Conservation (phyloP, 2,329 filamentous ascomycete species). For the Xylaria hypoxylon region DNA sequence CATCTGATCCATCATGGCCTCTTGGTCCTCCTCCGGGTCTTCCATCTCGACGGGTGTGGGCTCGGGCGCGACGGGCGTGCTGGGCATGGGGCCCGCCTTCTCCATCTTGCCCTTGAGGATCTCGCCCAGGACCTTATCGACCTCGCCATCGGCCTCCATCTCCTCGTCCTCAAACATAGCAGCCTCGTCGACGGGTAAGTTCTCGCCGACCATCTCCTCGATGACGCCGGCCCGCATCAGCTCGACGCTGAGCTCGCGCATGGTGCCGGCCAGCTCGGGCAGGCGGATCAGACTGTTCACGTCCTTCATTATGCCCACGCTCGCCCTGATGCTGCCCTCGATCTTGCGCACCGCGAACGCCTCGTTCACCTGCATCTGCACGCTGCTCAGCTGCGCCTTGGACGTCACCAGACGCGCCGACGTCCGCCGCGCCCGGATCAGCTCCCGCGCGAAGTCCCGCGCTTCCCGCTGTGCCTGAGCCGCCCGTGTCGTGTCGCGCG, state of each 20-base stretch:
- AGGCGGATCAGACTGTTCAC: slow-evolving; percentile 87
- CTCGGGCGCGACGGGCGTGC: slow-evolving; percentile 64
- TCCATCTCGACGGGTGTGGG: slow-evolving; percentile 62
- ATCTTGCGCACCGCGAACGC: slow-evolving; percentile 96
- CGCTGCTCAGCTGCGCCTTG: slow-evolving; percentile 90
- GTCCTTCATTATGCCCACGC: slow-evolving; percentile 95
- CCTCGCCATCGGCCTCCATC: slow-evolving; percentile 80
- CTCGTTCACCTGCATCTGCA: slow-evolving; percentile 98
- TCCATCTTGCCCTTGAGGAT: slow-evolving; percentile 85
- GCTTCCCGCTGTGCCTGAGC: slow-evolving; percentile 85
- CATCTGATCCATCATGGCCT: slow-evolving; percentile 95
- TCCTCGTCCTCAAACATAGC: slow-evolving; percentile 79
- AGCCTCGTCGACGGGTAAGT: slow-evolving; percentile 79
- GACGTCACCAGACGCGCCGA: slow-evolving; percentile 80
- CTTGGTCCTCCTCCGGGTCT: slow-evolving; percentile 85
- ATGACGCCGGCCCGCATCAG: slow-evolving; percentile 95
- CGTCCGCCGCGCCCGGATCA: slow-evolving; percentile 84
- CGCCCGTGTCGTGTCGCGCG: slow-evolving; percentile 81
- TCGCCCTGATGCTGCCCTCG: slow-evolving; percentile 87
- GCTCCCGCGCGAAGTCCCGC: slow-evolving; percentile 87
- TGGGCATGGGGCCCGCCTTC: slow-evolving; percentile 68
- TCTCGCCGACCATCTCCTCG: slow-evolving; percentile 95
- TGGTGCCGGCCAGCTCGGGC: slow-evolving; percentile 88
- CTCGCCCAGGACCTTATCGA: slow-evolving; percentile 93
- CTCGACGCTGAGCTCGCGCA: slow-evolving; percentile 88